A percentile compares a stretch with the other conserved stretches of the same genome.
phyloP scores from a whole-genome alignment of 2,329 filamentous ascomycete genomes.

The Fusarium papillatum region DNA sequence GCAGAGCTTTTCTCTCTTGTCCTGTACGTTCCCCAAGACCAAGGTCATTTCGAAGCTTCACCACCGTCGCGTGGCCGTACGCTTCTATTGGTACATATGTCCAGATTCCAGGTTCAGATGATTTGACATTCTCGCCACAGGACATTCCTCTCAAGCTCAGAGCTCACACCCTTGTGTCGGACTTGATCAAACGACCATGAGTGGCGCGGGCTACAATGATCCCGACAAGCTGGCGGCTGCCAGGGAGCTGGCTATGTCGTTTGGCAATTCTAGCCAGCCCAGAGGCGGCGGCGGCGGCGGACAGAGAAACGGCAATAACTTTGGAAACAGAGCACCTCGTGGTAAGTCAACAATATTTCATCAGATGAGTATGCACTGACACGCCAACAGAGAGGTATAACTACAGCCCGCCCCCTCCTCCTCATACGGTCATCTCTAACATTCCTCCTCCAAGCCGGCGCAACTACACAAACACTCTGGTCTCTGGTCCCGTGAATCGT shows the following conservation, averaged over 20 bases:
- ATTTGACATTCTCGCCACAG: not conserved
- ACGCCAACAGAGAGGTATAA: constrained; percentile 9
- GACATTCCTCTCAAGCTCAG: not conserved
- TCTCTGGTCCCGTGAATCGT: constrained; percentile 15
- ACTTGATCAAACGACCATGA: constrained; percentile 5
- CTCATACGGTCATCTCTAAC: not conserved
- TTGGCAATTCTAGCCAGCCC: constrained; percentile 23
- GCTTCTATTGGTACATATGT: too few species aligned
- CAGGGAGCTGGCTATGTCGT: constrained; percentile 42
- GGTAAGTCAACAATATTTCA: constrained; percentile 12
- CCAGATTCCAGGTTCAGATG: not conserved
- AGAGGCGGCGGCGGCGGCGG: not conserved
- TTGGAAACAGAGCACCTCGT: constrained; percentile 16
- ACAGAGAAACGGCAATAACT: not conserved
- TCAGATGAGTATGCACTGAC: constrained; percentile 4
- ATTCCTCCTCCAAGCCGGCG: constrained; percentile 36
- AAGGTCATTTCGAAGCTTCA: not conserved
- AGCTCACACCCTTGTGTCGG: not conserved
- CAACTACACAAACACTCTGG: constrained; percentile 28
- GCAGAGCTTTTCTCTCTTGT: not conserved
- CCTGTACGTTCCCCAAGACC: not conserved
- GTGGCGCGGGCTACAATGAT: constrained; percentile 40
- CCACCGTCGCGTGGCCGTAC: not conserved
- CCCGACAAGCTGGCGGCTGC: constrained; percentile 44
- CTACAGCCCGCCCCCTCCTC: constrained; percentile 4